Conservation (phyloP, 2,329 filamentous ascomycete species). For the Penicillium sp. region DNA sequence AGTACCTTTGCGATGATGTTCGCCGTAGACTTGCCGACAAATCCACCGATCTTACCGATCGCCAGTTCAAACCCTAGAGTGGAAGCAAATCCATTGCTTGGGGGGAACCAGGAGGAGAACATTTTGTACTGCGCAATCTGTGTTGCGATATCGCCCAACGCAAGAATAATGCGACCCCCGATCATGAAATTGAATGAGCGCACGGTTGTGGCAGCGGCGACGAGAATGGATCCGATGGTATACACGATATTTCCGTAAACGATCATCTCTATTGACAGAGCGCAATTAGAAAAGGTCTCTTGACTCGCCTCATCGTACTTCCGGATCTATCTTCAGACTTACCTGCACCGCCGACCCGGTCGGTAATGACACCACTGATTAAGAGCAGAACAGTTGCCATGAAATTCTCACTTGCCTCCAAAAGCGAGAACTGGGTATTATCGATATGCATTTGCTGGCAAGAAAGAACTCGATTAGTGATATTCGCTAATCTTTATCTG, state of each 20-base stretch:
- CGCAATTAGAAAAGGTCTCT: neutral
- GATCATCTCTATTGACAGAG: slow-evolving; percentile 47
- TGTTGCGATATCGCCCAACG: slow-evolving; percentile 64
- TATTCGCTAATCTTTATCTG: neutral
- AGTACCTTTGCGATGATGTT: slow-evolving; percentile 57
- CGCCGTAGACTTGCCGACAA: slow-evolving; percentile 61
- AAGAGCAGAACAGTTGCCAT: slow-evolving; percentile 61
- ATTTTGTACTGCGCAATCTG: slow-evolving; percentile 67
- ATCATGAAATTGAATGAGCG: slow-evolving; percentile 64
- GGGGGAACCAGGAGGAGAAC: slow-evolving; percentile 66
- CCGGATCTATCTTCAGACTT: slow-evolving; percentile 4
- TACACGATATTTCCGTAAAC: slow-evolving; percentile 64
- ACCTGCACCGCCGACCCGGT: slow-evolving; percentile 60
- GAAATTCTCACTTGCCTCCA: slow-evolving; percentile 63
- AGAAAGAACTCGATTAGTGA: neutral
- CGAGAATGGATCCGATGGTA: slow-evolving; percentile 58
- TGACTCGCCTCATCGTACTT: no score
- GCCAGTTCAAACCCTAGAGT: slow-evolving; percentile 63
- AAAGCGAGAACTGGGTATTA: slow-evolving; percentile 60
- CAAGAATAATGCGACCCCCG: slow-evolving; percentile 55
- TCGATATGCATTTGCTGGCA: slow-evolving; percentile 55
- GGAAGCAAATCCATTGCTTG: slow-evolving; percentile 62
- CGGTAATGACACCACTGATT: slow-evolving; percentile 57
- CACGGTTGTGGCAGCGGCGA: slow-evolving; percentile 58
- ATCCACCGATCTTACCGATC: slow-evolving; percentile 62